Percentiles rank a stretch among this genome's conserved stretches.
Conservation (phyloP, 345 rosid genomes). For the Pistacia integerrima region DNA sequence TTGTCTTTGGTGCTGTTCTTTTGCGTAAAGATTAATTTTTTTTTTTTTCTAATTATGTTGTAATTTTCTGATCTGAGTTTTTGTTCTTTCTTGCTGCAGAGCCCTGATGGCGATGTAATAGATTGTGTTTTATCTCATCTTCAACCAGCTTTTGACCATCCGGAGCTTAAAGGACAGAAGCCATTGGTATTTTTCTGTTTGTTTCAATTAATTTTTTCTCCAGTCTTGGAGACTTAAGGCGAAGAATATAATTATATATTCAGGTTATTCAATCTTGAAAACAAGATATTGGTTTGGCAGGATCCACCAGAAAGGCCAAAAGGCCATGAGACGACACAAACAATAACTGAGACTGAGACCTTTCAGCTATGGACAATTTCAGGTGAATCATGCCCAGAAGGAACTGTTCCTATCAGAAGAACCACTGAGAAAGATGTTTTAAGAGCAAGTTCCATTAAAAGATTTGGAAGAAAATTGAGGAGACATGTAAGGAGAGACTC, state of each 20-base stretch:
- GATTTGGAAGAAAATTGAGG: constrained; percentile 73
- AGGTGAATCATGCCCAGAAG: constrained; percentile 84
- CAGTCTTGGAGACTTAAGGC: neutral
- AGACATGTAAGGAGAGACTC: constrained; percentile 87
- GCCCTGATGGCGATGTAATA: constrained; percentile 95
- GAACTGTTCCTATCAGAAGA: constrained; percentile 88
- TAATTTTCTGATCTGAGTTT: constrained; percentile 10
- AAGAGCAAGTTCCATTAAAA: constrained; percentile 62
- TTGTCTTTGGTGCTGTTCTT: constrained; percentile 6
- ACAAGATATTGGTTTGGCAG: constrained; percentile 37
- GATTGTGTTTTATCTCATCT: constrained; percentile 83
- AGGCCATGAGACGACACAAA: constrained; percentile 42
- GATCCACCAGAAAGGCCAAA: constrained; percentile 67
- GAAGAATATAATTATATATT: neutral
- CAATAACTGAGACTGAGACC: constrained; percentile 28
- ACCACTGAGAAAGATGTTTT: constrained; percentile 68
- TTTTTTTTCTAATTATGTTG: neutral
- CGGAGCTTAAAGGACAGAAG: constrained; percentile 68
- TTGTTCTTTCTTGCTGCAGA: constrained; percentile 45
- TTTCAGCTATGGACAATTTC: constrained; percentile 78
- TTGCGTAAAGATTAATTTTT: neutral
- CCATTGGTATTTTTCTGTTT: constrained; percentile 51
- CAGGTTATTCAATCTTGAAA: neutral
- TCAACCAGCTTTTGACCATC: constrained; percentile 97
- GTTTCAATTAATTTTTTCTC: neutral